Percentiles rank a stretch among this genome's conserved stretches.
Conservation (phyloP, 1,284 basidiomycete species). For the Irpex lacteus region DNA sequence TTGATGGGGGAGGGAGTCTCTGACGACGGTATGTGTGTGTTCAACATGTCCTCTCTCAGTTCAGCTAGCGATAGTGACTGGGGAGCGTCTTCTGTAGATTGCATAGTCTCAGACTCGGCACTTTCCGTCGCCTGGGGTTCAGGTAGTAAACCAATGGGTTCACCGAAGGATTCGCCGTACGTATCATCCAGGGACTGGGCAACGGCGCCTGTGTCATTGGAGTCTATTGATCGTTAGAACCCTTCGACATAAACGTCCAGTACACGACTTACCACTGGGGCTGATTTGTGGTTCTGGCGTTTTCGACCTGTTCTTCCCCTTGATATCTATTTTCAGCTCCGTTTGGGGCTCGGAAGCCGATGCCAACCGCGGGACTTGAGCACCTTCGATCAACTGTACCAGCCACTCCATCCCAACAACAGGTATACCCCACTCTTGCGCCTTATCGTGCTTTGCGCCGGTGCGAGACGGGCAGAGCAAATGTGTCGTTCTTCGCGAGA, state of each 20-base stretch:
- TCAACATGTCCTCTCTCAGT: slow-evolving; percentile 13
- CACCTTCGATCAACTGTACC: slow-evolving; percentile 38
- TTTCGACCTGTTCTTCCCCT: background rate
- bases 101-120: background rate
- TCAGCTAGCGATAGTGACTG: slow-evolving; percentile 8
- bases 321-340: background rate
- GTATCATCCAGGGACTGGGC: background rate
- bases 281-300: background rate
- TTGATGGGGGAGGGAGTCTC: slow-evolving; percentile 45
- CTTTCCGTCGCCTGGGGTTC: background rate
- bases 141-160: slow-evolving; percentile 22
- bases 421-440: slow-evolving; percentile 65
- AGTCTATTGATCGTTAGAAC: background rate
- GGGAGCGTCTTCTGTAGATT: too few species aligned
- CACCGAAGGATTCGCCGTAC: slow-evolving; percentile 17
- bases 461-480: slow-evolving; percentile 66
- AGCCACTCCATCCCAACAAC: slow-evolving; percentile 65
- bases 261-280: background rate
- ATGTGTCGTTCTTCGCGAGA: slow-evolving; percentile 65
- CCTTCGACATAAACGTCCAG: background rate
- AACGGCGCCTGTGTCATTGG: background rate
- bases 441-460: slow-evolving; percentile 74
- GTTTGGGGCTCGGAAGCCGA: background rate
- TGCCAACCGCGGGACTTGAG: background rate
- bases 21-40: slow-evolving; percentile 54